Base-by-base conservation (phyloP, 306 rosid species). In the Lathyrus oleraceus region DNA sequence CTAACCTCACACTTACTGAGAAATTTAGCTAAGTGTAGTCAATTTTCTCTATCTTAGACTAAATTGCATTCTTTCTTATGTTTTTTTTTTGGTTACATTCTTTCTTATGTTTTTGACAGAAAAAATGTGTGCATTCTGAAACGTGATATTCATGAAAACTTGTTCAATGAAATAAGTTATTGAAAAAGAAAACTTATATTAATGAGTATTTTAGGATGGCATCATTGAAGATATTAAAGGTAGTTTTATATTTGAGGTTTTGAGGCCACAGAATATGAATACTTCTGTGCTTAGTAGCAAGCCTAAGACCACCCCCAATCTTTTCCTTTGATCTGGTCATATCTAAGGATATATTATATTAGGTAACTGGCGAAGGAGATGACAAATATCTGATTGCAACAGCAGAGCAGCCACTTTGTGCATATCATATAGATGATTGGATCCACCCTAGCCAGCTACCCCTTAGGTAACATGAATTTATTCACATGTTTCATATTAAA, bases 291-390 rank as follows among this genome's bases (percentile, higher is more conserved):
- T 20, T 52, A 10, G 11, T 47, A 38, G 43, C 10, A 17, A 27
- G 39, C 39, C 28, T 57, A 54, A 54, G 8, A 9, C 39, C 39
- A 52, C 67, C 59, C 44, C 14, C 57, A 13, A 6, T 47, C 5
- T 0, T 63, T 79, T 69, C 20, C 7, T 58, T 14, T 45, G 65
- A 58, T 58, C 5, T 54, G 74, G 49, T 23, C 27, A 57, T 65
- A 60, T 76, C 57, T 25, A 49, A 78, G 40, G 12, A 16, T 7
- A 71, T 65, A 38, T 49, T 73, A 44, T 77, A 52, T 23, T 61
- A 91, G 97, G 96, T 91, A 58, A 89, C 97, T n/a, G 99, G 99
- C 38, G 99, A 95, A 75, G 99, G 97, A 39, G 99, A 95, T 69
- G 97, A 95, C 83, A 95, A 95, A 69, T 95, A 91, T 83, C 82